phyloP scores from a whole-genome alignment of 768 basidiomycete species.

The Auricularia auricula-judae region DNA sequence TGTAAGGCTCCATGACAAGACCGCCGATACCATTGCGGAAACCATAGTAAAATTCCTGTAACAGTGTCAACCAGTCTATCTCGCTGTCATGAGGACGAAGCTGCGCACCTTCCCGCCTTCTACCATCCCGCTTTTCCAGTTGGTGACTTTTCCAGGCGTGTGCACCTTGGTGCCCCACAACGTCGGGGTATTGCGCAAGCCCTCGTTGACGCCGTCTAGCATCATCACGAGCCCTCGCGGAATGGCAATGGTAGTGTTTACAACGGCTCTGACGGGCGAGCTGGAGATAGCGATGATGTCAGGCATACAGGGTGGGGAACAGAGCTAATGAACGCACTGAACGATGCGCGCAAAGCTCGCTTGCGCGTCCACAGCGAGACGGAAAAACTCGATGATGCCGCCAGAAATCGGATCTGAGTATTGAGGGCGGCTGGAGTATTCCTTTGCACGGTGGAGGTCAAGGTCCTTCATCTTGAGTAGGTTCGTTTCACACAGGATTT shows the following conservation, averaged over 20 bases:
- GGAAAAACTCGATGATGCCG: constrained; percentile 37
- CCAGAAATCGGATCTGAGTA: constrained; percentile 33
- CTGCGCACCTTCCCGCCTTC: constrained; percentile 35
- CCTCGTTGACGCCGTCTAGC: constrained; percentile 31
- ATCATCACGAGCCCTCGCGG: constrained; percentile 36
- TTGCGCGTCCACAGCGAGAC: constrained; percentile 38
- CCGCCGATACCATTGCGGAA: constrained; percentile 30
- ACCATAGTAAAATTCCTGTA: constrained; percentile 21
- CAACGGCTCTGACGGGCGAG: constrained; percentile 22
- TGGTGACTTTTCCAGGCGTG: constrained; percentile 29
- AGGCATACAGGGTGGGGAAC: constrained; percentile 22
- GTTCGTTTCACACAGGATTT: constrained; percentile 34
- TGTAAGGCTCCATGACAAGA: constrained; percentile 25
- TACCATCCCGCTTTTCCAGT: constrained; percentile 31
- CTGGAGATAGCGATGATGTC: too few relatives aligned
- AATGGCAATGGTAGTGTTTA: constrained; percentile 36
- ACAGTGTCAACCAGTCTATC: not conserved
- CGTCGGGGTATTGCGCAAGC: constrained; percentile 31
- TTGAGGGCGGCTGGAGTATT: constrained; percentile 29
- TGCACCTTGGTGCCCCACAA: constrained; percentile 33
- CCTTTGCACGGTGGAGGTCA: constrained; percentile 37
- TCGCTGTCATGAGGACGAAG: not conserved
- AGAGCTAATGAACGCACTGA: constrained; percentile 20
- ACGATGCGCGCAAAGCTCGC: constrained; percentile 37
- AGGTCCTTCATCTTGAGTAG: constrained; percentile 32